Evolutionary conservation across 768 basidiomycete genomes (phyloP), one percentile per base, ranked within the genome.

Genomic region (Kwoniella shandongensis): DNA sequence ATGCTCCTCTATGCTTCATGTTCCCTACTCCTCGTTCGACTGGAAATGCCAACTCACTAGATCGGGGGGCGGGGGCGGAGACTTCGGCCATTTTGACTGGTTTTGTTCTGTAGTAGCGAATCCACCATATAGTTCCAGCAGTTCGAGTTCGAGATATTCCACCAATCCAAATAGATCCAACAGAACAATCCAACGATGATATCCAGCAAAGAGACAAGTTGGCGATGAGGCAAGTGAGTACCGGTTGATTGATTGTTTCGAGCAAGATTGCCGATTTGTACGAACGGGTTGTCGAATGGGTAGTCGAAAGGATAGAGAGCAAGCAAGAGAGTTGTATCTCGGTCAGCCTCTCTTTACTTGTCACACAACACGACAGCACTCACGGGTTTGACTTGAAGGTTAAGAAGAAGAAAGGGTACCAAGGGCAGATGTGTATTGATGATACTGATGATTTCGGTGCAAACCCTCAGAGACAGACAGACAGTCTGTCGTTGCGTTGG

Each of bases 21-120:
- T n/a, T 41, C 25, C 25, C 44, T 6, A 23, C 42, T 18, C n/a
- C n/a, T n/a, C n/a, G n/a, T n/a, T n/a, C n/a, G n/a, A n/a, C n/a
- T 2, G 15, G 25, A 20, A 32, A 25, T 41, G 4, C 3, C 17
- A 26, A 70, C 72, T 61, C 58, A 74, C 72, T 74, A 49, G 69
- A 67, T 62, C 72, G 60, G 41, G 63, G 53, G 35, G 54, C 57
- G 53, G 66, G 61, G 44, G 62, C 65, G 36, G 66, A 68, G 51
- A 73, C 71, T 63, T 70, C 69, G 58, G 69, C 65, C 72, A 71
- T 74, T 66, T 65, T 74, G 62, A 58, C 56, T 58, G 32, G 23
- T 55, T 56, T 54, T 59, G 18, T n/a, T 50, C 32, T 56, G 44
- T 35, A 25, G 25, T 45, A 12, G n/a, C 26, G 41, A 15, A 8